These are phyloP conservation scores for Clitopilus passeckerianus DNA, from an alignment of 768 basidiomycete species.

Conservation along the genomic window DNA sequence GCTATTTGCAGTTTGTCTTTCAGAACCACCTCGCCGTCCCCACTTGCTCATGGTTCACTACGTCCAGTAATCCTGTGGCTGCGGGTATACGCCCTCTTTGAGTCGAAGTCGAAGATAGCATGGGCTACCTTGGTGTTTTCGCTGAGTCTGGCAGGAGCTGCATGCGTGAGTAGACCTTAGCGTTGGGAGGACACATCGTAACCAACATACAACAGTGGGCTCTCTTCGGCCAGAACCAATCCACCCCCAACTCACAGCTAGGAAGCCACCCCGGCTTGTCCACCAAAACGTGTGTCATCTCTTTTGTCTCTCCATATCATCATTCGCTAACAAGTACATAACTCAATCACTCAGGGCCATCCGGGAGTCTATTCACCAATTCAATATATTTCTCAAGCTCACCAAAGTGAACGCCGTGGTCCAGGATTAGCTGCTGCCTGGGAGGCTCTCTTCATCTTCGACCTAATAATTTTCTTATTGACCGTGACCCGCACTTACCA, in stretches of 20 bases:
- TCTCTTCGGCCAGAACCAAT: conserved; percentile 31
- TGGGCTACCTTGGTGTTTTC: conserved; percentile 25
- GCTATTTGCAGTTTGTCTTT: conserved; percentile 36
- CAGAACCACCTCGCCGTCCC: neutral
- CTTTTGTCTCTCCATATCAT: neutral
- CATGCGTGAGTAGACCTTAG: conserved; percentile 31
- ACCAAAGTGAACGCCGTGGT: neutral
- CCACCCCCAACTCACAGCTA: conserved; percentile 11
- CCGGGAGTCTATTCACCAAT: conserved; percentile 5
- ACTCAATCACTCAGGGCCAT: conserved; percentile 10
- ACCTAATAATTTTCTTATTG: conserved; percentile 39
- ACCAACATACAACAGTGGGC: conserved; percentile 29
- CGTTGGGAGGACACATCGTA: too few relatives aligned
- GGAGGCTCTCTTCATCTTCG: conserved; percentile 48
- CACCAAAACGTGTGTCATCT: conserved; percentile 21
- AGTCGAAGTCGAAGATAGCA: conserved; percentile 24
- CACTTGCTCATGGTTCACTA: neutral
- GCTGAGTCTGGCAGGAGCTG: conserved; percentile 18
- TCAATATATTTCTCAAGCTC: neutral
- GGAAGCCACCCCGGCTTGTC: conserved; percentile 32
- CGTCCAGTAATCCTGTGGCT: conserved; percentile 35
- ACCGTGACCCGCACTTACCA: conserved; percentile 37
- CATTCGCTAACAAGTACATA: neutral
- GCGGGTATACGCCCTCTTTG: conserved; percentile 47
- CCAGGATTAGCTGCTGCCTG: conserved; percentile 25